Percentiles rank a stretch among this genome's conserved stretches.
Conservation (phyloP, 2,329 filamentous ascomycete species). For the Fusarium duplospermum region DNA sequence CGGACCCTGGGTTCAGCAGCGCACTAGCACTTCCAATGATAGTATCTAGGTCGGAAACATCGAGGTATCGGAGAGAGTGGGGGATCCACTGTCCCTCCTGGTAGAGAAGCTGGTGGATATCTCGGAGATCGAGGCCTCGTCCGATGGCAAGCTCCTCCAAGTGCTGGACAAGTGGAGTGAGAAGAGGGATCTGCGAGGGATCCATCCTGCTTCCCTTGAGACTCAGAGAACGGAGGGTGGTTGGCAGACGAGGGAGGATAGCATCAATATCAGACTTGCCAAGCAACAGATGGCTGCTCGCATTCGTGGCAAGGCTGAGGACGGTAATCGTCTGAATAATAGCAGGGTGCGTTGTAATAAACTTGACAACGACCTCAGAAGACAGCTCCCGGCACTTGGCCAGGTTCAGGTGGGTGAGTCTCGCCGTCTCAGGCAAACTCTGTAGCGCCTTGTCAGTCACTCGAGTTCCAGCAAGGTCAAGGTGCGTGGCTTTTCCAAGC, state of each 20-base stretch:
- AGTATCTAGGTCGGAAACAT: constrained; percentile 72
- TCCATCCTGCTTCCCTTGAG: constrained; percentile 80
- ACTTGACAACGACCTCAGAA: constrained; percentile 74
- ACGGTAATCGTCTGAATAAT: constrained; percentile 73
- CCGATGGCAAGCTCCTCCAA: constrained; percentile 82
- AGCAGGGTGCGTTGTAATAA: constrained; percentile 77
- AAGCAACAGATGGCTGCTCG: constrained; percentile 77
- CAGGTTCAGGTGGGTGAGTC: constrained; percentile 81
- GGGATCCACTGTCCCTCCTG: constrained; percentile 59
- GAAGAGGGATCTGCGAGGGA: constrained; percentile 69
- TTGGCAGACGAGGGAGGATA: constrained; percentile 74
- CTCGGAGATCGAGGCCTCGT: constrained; percentile 71
- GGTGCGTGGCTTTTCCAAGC: constrained; percentile 76
- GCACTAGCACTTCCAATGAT: constrained; percentile 70
- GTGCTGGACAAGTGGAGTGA: constrained; percentile 73
- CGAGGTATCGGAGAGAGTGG: constrained; percentile 78
- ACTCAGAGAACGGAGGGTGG: constrained; percentile 77
- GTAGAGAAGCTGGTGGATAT: constrained; percentile 74
- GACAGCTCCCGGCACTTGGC: constrained; percentile 79
- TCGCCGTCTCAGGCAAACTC: constrained; percentile 77
- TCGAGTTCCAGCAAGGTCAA: constrained; percentile 83
- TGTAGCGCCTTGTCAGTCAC: constrained; percentile 78
- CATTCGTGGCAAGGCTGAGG: constrained; percentile 79
- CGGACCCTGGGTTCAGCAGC: constrained; percentile 69
- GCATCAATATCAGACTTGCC: constrained; percentile 72